Percentiles rank a stretch among this genome's conserved stretches.
phyloP scores from a whole-genome alignment of 2,329 filamentous ascomycete species.

The Cordyceps fumosorosea region DNA sequence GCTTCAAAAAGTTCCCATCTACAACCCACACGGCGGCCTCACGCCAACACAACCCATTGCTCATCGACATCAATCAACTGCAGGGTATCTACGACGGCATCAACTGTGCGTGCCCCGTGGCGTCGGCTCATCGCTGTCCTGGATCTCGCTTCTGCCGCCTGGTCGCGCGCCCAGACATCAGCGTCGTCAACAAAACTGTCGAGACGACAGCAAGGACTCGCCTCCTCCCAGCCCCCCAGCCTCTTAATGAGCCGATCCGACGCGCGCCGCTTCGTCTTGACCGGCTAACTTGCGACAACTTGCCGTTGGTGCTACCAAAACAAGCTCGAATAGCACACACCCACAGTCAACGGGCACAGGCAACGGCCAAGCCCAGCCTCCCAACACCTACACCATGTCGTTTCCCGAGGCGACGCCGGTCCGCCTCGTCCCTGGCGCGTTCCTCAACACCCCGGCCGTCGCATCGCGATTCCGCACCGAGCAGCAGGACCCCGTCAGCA shows the following conservation, averaged over 20 bases:
- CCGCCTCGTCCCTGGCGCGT: slow-evolving; percentile 68
- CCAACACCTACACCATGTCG: slow-evolving; percentile 37
- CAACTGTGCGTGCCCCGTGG: background rate
- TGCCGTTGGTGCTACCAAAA: background rate
- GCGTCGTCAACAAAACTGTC: background rate
- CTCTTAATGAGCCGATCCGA: slow-evolving; percentile 9
- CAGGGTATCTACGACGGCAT: background rate
- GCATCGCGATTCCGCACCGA: slow-evolving; percentile 39
- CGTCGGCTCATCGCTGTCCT: background rate
- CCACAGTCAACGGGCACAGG: background rate
- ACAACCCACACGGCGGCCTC: slow-evolving; percentile 5
- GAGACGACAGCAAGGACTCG: background rate
- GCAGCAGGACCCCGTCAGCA: slow-evolving; percentile 40
- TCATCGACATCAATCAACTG: slow-evolving; percentile 5
- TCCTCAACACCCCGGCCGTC: slow-evolving; percentile 65
- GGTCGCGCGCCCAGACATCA: background rate
- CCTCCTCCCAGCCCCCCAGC: background rate
- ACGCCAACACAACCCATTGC: slow-evolving; percentile 8
- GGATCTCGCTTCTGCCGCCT: background rate
- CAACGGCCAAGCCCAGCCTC: background rate
- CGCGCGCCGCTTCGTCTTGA: slow-evolving; percentile 5
- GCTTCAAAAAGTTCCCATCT: slow-evolving; percentile 11
- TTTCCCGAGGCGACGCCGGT: slow-evolving; percentile 57
- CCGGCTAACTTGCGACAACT: slow-evolving; percentile 1
- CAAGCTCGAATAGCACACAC: background rate